phyloP scores from a whole-genome alignment of 192 early-diverging fungal species.

The Backusella macrospora region DNA sequence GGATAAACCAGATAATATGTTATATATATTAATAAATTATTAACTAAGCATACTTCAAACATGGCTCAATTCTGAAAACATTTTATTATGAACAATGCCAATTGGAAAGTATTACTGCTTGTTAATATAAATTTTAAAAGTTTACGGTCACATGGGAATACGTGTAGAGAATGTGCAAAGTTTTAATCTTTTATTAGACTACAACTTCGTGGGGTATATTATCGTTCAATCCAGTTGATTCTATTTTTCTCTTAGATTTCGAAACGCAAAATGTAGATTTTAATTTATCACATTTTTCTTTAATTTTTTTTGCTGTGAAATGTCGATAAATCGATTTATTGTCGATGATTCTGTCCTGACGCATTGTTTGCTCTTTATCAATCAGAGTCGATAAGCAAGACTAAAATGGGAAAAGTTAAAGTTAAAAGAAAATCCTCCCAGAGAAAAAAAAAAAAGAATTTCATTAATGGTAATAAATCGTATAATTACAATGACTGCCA shows the following conservation, averaged over 20 bases:
- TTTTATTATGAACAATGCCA: no score
- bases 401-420: constrained; percentile 14
- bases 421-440: neutral
- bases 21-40: no score
- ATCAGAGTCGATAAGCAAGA: constrained; percentile 23
- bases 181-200: constrained; percentile 6
- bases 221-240: constrained; percentile 5
- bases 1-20: no score
- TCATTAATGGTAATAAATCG: neutral
- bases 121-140: no score
- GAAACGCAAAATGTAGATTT: neutral
- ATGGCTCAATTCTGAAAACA: no score
- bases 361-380: constrained; percentile 28
- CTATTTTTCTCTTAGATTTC: constrained; percentile 1
- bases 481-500: constrained; percentile 49
- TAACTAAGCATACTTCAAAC: no score
- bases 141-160: neutral
- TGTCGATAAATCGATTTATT: constrained; percentile 17
- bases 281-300: neutral
- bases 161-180: neutral
- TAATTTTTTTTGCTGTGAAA: neutral
- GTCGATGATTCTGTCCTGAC: constrained; percentile 17
- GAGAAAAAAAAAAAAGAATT: neutral
- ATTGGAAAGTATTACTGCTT: no score
- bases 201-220: neutral